These are phyloP conservation scores for Globisporangium solare DNA, from an alignment of 352 stramenopile genomes.

Conservation along the genomic window DNA sequence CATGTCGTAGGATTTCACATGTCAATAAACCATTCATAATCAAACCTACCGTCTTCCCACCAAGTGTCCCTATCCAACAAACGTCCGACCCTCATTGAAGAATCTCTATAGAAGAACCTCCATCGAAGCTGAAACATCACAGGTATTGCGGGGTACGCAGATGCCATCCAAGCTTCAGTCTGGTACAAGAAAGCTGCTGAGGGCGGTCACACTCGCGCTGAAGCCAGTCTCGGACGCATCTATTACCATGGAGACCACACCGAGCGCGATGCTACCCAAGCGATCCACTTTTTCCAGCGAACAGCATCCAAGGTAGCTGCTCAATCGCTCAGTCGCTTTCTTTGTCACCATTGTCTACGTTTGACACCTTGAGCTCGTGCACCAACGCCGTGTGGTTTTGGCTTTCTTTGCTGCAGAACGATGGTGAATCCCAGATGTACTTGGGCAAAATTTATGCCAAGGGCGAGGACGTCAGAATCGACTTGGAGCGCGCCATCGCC, in stretches of 20 bases:
- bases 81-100: too few species aligned
- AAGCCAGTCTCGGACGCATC: slow-evolving; percentile 46
- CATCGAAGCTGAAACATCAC: too few species aligned
- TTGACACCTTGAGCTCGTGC: background rate
- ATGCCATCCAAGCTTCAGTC: slow-evolving; percentile 21
- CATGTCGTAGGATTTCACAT: too few species aligned
- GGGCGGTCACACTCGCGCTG: slow-evolving; percentile 36
- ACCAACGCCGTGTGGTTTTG: background rate
- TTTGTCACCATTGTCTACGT: background rate
- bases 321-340: background rate
- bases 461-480: slow-evolving; percentile 43
- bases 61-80: too few species aligned
- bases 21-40: too few species aligned
- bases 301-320: slow-evolving; percentile 38
- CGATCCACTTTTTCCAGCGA: slow-evolving; percentile 64
- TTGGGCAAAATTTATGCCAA: slow-evolving; percentile 43
- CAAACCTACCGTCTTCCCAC: too few species aligned
- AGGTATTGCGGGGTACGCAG: slow-evolving; percentile 17
- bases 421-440: slow-evolving; percentile 40
- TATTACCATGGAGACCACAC: slow-evolving; percentile 24
- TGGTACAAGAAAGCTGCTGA: slow-evolving; percentile 62
- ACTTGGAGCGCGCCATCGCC: slow-evolving; percentile 48
- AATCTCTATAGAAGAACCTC: too few species aligned
- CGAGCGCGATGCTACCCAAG: slow-evolving; percentile 35
- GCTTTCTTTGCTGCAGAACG: slow-evolving; percentile 17